These are phyloP conservation scores for Henckelia pumila DNA, from an alignment of 257 asterid species.

Conservation along the genomic window DNA sequence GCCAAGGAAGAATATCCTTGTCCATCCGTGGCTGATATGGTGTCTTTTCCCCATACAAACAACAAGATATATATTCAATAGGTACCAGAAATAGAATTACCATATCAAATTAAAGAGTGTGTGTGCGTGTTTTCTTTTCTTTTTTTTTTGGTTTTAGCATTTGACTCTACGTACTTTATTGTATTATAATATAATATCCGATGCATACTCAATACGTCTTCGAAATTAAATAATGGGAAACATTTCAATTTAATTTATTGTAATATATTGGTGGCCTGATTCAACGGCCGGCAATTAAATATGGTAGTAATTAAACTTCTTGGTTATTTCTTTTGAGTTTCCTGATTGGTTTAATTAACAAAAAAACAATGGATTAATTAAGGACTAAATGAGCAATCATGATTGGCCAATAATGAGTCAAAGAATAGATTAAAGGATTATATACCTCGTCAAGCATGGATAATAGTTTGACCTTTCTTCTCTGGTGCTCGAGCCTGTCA, in stretches of 20 bases:
- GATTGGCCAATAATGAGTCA: conserved; percentile 40
- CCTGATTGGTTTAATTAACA: conserved; percentile 29
- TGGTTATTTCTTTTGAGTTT: conserved; percentile 27
- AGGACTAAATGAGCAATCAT: conserved; percentile 41
- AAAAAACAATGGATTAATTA: neutral
- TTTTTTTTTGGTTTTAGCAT: too few relatives aligned
- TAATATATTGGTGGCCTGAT: conserved; percentile 34
- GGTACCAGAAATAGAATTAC: too few relatives aligned
- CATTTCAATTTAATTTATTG: conserved; percentile 13
- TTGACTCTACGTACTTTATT: too few relatives aligned
- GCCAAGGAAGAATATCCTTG: conserved; percentile 39
- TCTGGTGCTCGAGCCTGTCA: conserved; percentile 88
- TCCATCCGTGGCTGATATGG: conserved; percentile 23
- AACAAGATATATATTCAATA: conserved; percentile 17
- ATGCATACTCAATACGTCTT: too few relatives aligned
- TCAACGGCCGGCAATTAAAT: conserved; percentile 54
- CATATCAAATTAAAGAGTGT: too few relatives aligned
- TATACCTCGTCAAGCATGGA: conserved; percentile 99
- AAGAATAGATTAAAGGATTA: conserved; percentile 29
- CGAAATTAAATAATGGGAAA: too few relatives aligned
- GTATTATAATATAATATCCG: too few relatives aligned
- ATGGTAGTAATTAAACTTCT: conserved; percentile 31
- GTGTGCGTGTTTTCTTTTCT: too few relatives aligned
- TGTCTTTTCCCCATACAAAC: conserved; percentile 42
- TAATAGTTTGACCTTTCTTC: conserved; percentile 96